Evolutionary conservation across 345 rosid genomes (phyloP), one percentile per base, ranked within the genome.

Genomic region (Schrenkiella parvula): DNA sequence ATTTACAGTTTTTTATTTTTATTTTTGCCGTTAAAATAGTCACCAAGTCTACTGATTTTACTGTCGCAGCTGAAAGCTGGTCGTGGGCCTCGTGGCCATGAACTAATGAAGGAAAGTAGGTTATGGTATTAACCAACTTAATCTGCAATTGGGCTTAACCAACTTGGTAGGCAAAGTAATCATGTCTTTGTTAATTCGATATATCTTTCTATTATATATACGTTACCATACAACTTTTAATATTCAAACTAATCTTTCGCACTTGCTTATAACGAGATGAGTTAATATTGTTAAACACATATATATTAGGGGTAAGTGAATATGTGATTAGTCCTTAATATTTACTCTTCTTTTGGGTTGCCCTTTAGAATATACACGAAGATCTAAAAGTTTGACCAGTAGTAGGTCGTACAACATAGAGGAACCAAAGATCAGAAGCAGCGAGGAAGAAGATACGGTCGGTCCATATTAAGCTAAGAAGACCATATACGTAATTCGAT

Each of bases 401-500:
- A 66, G 53, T 57, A 37, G 43, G 58, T 55, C 11, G 72, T 66
- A 74, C 78, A 44, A 26, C 41, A 17, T 6, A 37, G 65, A 55
- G 8, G 71, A 73, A 56, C 38, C 66, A 56, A 23, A 57, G 48
- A 44, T 57, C 44, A 42, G 54, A 66, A 48, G 61, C 60, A 66
- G 41, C 72, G 29, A 52, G 31, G 26, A 66, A 57, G 53, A 57
- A 48, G 78, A 74, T 74, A 58, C 46, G 78, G 78, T 66, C 73
- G 72, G 78, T 39, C 73, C 62, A 58, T 39, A 38, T 38, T 66
- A 66, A 74, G 78, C 73, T 74, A 66, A 66, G 55, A 39, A 32
- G 62, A 74, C 73, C 68, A 59, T 47, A 57, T 47, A 57, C 72
- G 66, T 57, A 64, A 37, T 13, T 37, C 59, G 53, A 73, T 38